A percentile compares a stretch with the other conserved stretches of the same genome.
Conservation (phyloP, 1,139 yeast genomes). For the Zhuliangozyma parablackwelliae region DNA sequence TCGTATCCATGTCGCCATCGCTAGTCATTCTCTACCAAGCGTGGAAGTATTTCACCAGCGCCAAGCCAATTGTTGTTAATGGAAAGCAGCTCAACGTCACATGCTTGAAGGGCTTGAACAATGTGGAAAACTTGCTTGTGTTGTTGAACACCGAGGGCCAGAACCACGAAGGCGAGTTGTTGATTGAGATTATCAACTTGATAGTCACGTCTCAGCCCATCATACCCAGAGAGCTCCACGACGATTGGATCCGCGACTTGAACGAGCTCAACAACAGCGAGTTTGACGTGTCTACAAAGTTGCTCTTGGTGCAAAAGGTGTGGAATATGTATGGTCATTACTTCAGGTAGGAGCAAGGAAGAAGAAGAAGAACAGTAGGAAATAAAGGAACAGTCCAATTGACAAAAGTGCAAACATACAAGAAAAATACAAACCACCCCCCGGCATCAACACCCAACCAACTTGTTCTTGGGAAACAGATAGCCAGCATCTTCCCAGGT, state of each 20-base stretch:
- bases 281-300: conserved; percentile 25
- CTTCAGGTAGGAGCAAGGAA: conserved; percentile 25
- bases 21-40: conserved; percentile 51
- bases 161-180: conserved; percentile 46
- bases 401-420: too few relatives aligned
- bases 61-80: conserved; percentile 37
- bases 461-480: conserved; percentile 46
- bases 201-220: conserved; percentile 44
- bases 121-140: conserved; percentile 50
- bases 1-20: conserved; percentile 85
- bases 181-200: conserved; percentile 55
- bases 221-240: conserved; percentile 42
- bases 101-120: conserved; percentile 52
- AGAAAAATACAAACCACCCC: too few relatives aligned
- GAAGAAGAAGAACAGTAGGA: background rate
- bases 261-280: conserved; percentile 43
- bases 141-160: conserved; percentile 13
- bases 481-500: conserved; percentile 68
- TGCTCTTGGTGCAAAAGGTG: conserved; percentile 46
- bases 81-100: conserved; percentile 37
- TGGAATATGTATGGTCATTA: conserved; percentile 51
- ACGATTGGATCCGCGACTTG: conserved; percentile 54
- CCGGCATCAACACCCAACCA: conserved; percentile 12
- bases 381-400: too few relatives aligned
- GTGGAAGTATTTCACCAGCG: conserved; percentile 18